Conservation (phyloP, 345 rosid genomes). For the Microcos paniculata region DNA sequence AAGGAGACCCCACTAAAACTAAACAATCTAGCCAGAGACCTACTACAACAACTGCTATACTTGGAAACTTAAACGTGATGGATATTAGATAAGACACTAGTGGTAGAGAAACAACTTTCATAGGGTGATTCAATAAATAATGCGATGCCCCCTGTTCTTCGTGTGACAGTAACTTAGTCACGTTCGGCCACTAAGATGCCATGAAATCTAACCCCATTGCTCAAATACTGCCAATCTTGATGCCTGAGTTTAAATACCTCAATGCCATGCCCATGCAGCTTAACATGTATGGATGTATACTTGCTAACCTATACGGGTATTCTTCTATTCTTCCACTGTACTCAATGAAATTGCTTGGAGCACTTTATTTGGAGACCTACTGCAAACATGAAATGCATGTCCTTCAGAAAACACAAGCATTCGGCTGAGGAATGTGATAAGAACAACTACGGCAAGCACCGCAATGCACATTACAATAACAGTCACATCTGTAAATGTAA, state of each 20-base stretch:
- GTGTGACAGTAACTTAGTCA: background rate
- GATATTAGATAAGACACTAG: background rate
- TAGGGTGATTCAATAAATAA: background rate
- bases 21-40: background rate
- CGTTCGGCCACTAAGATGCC: background rate
- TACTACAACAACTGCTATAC: background rate
- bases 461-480: too few relatives aligned
- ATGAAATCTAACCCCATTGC: background rate
- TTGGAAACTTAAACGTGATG: background rate
- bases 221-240: background rate
- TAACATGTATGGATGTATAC: background rate
- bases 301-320: background rate
- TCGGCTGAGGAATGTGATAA: too few relatives aligned
- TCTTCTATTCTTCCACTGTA: too few relatives aligned
- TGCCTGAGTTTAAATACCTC: background rate
- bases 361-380: background rate
- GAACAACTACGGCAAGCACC: too few relatives aligned
- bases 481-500: too few relatives aligned
- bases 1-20: background rate
- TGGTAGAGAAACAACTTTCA: background rate
- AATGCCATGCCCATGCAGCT: background rate
- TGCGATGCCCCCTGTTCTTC: background rate
- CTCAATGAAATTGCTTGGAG: background rate
- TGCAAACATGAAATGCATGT: background rate
- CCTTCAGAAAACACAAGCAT: too few relatives aligned